Base-by-base conservation (phyloP, 1,284 basidiomycete species). In the Leccinum angustisporum region DNA sequence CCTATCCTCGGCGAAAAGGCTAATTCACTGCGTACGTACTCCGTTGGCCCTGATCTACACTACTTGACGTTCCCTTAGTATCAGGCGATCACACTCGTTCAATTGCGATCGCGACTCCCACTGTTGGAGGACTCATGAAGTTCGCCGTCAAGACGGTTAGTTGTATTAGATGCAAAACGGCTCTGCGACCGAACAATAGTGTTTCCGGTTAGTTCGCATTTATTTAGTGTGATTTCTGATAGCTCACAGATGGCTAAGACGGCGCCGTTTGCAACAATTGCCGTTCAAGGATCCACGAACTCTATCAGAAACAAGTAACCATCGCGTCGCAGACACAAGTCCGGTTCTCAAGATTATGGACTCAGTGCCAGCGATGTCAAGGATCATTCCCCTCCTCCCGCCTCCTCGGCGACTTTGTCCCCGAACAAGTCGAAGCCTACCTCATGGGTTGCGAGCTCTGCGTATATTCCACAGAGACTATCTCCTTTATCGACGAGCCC, bases 261-360 rank as follows among this genome's bases (percentile, higher is more conserved):
- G 91, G 91, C 53, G 96, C 95, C 5, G 90, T 98, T 5, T 98
- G 95, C 76, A 90, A 93, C 63, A 97, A 97, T 72, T 98, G 96
- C 70, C 83, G 88, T 56, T 87, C 92, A 0, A 83, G 86, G 61
- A 83, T 96, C 43, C 88, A 90, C 10, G 95, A 96, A 68, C 77
- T 98, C 59, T 97, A 97, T 72, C 91, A 95, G 70, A 97, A 95
- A 73, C 95, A 97, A 75, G 83, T 91, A 54, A 75, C 81, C 5
- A 79, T 81, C 7, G 86, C 92, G 0, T 95, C 95, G 0, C 85
- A 86, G 7, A 78, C 90, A 53, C 94, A 98, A 79, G 87, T 95
- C 13, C 87, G 92, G 54, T 98, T 97, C 75, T 92, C 96, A 14
- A 84, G 95, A 53, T 75, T 98, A 21, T 98, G 95, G 95, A 98